Base-by-base conservation (phyloP, 2,329 filamentous ascomycete species). In the Penicillium psychrosexuale region DNA sequence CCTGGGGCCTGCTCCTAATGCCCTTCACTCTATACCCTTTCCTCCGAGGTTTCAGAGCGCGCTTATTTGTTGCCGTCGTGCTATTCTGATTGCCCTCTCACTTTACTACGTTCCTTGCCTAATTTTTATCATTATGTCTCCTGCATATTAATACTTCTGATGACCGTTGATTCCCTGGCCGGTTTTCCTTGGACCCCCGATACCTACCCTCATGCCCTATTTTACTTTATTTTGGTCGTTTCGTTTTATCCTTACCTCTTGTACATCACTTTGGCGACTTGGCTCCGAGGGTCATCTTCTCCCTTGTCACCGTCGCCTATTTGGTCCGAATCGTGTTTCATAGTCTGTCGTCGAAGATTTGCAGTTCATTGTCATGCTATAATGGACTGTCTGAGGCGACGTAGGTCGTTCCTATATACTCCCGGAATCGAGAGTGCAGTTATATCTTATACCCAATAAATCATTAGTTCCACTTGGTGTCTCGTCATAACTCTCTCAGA, bases 11-110 rank as follows among this genome's bases (percentile, higher is more conserved):
- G 17, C 51, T 34, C 39, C 51, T 58, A 61, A 65, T 60, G 58
- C 58, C 60, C 51, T 61, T 46, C 28, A 34, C 37, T 38, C 52
- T 61, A 64, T 64, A 64, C 61, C 58, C 58, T 44, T 42, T 36
- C 19, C 24, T 27, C 17, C 38, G 36, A 34, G 38, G 38, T 51
- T 42, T 47, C 28, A 40, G 33, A 36, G 27, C 12, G 19, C 44
- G 12, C 24, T 30, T 28, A 27, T 40, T 3, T 15, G 19, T 24
- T 43, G 11, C n/a, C 12, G 15, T 8, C 15, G 19, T 19, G 28
- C 9, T 15, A 17, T 19, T 27, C 15, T 51, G n/a, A 28, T 39
- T 48, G 13, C 8, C 24, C 28, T 40, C 6, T 33, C 33, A 24
- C 47, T 27, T 33, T 5, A 28, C 47, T 19, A 46, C 45, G 19